Percentiles rank a stretch among this genome's conserved stretches.
These are phyloP conservation scores for Thraustochytrium striatum DNA, from an alignment of 352 stramenopile genomes.

Conservation along the genomic window DNA sequence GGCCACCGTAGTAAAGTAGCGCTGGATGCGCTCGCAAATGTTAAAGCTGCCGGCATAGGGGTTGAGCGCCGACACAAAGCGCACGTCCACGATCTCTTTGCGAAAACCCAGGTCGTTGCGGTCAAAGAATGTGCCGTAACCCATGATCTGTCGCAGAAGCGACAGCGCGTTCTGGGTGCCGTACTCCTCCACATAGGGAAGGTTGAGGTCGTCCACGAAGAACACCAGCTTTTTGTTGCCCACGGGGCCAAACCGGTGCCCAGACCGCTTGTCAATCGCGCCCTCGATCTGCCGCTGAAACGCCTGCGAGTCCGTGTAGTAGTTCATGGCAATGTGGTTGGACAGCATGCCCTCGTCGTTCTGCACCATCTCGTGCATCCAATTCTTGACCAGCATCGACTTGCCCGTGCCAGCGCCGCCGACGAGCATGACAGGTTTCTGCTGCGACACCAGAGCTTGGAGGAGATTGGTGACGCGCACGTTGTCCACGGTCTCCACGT, in stretches of 20 bases:
- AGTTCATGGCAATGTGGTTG: slow-evolving; percentile 85
- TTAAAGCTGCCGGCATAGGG: slow-evolving; percentile 85
- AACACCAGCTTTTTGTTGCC: slow-evolving; percentile 85
- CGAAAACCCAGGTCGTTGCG: slow-evolving; percentile 86
- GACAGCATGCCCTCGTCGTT: slow-evolving; percentile 64
- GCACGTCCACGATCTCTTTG: slow-evolving; percentile 78
- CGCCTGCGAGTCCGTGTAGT: slow-evolving; percentile 79
- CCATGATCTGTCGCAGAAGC: slow-evolving; percentile 85
- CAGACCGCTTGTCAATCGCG: slow-evolving; percentile 89
- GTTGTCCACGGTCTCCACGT: slow-evolving; percentile 88
- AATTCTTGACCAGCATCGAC: slow-evolving; percentile 88
- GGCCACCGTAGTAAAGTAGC: slow-evolving; percentile 90
- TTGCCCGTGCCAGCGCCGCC: slow-evolving; percentile 88
- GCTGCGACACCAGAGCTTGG: slow-evolving; percentile 69
- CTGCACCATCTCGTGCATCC: slow-evolving; percentile 69
- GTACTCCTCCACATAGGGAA: slow-evolving; percentile 89
- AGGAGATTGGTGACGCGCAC: slow-evolving; percentile 86
- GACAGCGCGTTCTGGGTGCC: slow-evolving; percentile 89
- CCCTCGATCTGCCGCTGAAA: slow-evolving; percentile 88
- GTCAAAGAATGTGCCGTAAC: slow-evolving; percentile 83
- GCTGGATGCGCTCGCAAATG: slow-evolving; percentile 81
- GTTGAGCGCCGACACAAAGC: slow-evolving; percentile 88
- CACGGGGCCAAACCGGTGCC: slow-evolving; percentile 84
- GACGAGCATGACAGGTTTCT: slow-evolving; percentile 85
- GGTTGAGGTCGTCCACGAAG: slow-evolving; percentile 92